phyloP scores from a whole-genome alignment of 768 basidiomycete genomes.

The Mycena polygramma region DNA sequence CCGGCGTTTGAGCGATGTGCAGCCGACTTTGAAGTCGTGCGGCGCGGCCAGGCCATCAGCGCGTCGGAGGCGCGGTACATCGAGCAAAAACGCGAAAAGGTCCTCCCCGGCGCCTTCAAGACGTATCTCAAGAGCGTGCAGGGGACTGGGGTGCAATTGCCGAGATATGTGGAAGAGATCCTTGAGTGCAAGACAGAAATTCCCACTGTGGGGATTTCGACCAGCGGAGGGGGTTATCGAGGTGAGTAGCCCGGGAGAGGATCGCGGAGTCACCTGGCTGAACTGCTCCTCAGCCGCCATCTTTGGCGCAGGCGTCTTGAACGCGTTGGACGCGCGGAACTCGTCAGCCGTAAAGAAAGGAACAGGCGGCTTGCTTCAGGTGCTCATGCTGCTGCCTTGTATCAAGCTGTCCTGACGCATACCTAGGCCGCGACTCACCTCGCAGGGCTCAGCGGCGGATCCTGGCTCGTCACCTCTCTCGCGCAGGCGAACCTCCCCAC shows the following conservation, averaged over 20 bases:
- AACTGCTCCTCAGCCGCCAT: conserved; percentile 47
- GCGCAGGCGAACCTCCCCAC: conserved; percentile 56
- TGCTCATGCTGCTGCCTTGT: neutral
- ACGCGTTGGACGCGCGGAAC: conserved; percentile 63
- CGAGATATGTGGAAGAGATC: conserved; percentile 51
- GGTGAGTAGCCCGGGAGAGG: conserved; percentile 44
- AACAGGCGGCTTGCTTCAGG: conserved; percentile 64
- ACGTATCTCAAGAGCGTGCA: conserved; percentile 55
- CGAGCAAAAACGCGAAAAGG: conserved; percentile 45
- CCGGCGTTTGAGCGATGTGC: conserved; percentile 33
- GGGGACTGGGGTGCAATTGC: conserved; percentile 44
- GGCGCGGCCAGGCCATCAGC: conserved; percentile 50
- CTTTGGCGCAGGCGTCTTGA: conserved; percentile 64
- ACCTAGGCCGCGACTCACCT: conserved; percentile 58
- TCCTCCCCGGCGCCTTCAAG: conserved; percentile 56
- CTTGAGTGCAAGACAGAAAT: conserved; percentile 36
- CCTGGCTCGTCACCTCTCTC: conserved; percentile 56
- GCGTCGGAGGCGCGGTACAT: conserved; percentile 53
- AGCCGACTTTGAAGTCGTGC: conserved; percentile 33
- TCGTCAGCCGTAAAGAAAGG: conserved; percentile 55
- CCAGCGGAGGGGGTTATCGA: conserved; percentile 68
- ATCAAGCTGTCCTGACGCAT: neutral
- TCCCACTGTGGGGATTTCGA: conserved; percentile 61
- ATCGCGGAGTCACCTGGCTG: neutral
- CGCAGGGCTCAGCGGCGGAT: conserved; percentile 62